Base-by-base conservation (phyloP, 345 rosid genomes). In the Brassica nigra region DNA sequence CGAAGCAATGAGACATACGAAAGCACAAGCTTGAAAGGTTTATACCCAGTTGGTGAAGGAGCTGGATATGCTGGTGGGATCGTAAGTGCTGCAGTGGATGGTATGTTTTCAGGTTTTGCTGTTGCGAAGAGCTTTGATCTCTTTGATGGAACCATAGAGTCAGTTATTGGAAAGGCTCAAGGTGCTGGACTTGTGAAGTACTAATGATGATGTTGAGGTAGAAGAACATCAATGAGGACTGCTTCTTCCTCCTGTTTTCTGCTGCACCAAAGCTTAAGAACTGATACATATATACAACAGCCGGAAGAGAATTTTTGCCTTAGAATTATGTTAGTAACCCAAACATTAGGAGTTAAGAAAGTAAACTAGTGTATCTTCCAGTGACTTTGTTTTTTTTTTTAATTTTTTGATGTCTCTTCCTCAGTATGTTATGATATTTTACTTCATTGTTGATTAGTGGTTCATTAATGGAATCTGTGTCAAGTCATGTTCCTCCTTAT, bases 51-150 rank as follows among this genome's bases (percentile, higher is more conserved):
- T 30, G 99, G 99, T 33, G 99, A 95, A 90, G 99, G 99, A 81
- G 99, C 98, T 74, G 99, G 99, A 30, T 95, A 95, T 76, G 97
- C 99, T 27, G 98, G 99, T 71, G 98, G 99, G 29, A 95, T 95
- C 74, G 96, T 95, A 29, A 95, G 98, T 84, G 98, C 99, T 11
- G 99, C 98, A 66, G 97, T 89, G 34, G 99, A 95, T 79, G 99
- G 99, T 78, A 90, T 92, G 96, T 86, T 86, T 68, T 87, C 90
- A 0, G 99, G 96, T 81, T 88, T 95, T 64, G 90, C 91, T 0
- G 97, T 89, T 69, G 99, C 99, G 4, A 91, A 92, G 78, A 73
- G 81, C 44, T 86, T 90, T 36, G 86, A 74, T 76, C 80, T 95
- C 68, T 86, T 88, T 70, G 80, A 75, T 5, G 86, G 86, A 31